Base-by-base conservation (phyloP, 805 yeast genomes). In the Brettanomyces naardenensis region DNA sequence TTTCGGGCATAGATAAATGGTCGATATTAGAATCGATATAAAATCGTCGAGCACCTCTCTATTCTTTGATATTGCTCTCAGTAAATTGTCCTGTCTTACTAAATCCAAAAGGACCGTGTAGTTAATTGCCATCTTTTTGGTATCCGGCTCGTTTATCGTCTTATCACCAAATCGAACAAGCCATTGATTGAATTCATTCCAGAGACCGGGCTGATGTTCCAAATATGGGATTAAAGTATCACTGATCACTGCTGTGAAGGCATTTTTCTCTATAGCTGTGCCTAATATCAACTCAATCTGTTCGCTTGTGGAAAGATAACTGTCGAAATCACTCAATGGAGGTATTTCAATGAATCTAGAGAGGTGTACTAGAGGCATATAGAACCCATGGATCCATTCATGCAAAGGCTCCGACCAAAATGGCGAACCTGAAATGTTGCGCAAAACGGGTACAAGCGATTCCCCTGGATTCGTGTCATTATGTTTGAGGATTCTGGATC, bases 1-100 rank as follows among this genome's bases (percentile, higher is more conserved):
- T 10, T 39, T 43, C 2, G 58, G 58, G 20, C 47, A 49, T 10
- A 55, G 28, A 33, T 48, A 57, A 3, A 59, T 42, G 1, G 38
- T 40, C 2, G 57, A 34, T 6, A 58, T 11, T 0, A 57, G 21
- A 4, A 44, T 42, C 6, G 40, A 28, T 4, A 48, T 51, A 40
- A 56, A 48, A 6, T 44, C 21, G 13, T 39, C 23, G 7, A 34
- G 32, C 7, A 39, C n/a, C 4, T 26, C 21, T 10, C 28, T 17
- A 5, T 22, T 5, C 0, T 10, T 30, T 4, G 42, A 33, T 6
- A 57, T 21, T 2, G 37, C 28, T 10, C 15, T 28, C 13, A 54
- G 10, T 1, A 56, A 34, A 3, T 28, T 21, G 26, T 56, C 58
- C 19, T 51, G 49, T 10, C 56, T 43, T 5, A 46, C 23, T 3